phyloP scores from a whole-genome alignment of 331 rosid species.

The Arachis monticola region DNA sequence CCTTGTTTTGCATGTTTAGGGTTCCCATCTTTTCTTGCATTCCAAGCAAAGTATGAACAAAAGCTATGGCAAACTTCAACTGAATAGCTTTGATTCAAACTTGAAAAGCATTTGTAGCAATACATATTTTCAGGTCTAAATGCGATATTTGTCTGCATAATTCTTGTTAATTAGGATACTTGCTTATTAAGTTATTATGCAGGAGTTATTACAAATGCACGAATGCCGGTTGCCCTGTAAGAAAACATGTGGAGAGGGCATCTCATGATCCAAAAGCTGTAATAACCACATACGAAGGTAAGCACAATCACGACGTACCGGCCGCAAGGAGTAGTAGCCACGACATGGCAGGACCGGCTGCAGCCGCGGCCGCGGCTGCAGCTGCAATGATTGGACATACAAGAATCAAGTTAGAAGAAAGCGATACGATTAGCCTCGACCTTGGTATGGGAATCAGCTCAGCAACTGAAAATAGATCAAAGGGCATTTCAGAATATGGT shows the following conservation, averaged over 20 bases:
- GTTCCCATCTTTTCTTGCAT: background rate
- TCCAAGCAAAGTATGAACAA: background rate
- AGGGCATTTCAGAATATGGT: slow-evolving; percentile 55
- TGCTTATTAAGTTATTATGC: slow-evolving; percentile 41
- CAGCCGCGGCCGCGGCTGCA: background rate
- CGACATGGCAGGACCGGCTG: slow-evolving; percentile 61
- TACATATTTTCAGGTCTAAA: background rate
- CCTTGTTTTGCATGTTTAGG: background rate
- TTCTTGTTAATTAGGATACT: slow-evolving; percentile 35
- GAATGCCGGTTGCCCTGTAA: slow-evolving; percentile 89
- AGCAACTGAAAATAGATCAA: slow-evolving; percentile 60
- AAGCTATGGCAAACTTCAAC: background rate
- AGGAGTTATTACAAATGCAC: slow-evolving; percentile 99
- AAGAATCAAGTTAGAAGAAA: slow-evolving; percentile 72
- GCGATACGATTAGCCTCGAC: slow-evolving; percentile 85
- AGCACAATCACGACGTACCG: slow-evolving; percentile 95
- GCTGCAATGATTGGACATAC: slow-evolving; percentile 41
- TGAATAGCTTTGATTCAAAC: background rate
- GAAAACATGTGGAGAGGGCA: slow-evolving; percentile 98
- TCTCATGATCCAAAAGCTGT: slow-evolving; percentile 98
- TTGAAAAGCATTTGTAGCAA: background rate
- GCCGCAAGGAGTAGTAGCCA: slow-evolving; percentile 83
- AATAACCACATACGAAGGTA: slow-evolving; percentile 94
- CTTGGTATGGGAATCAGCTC: slow-evolving; percentile 90
- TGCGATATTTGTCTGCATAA: slow-evolving; percentile 14